Evolutionary conservation across 208 protist species (phyloP).

Genomic region (Wallacemonas sp.): DNA sequence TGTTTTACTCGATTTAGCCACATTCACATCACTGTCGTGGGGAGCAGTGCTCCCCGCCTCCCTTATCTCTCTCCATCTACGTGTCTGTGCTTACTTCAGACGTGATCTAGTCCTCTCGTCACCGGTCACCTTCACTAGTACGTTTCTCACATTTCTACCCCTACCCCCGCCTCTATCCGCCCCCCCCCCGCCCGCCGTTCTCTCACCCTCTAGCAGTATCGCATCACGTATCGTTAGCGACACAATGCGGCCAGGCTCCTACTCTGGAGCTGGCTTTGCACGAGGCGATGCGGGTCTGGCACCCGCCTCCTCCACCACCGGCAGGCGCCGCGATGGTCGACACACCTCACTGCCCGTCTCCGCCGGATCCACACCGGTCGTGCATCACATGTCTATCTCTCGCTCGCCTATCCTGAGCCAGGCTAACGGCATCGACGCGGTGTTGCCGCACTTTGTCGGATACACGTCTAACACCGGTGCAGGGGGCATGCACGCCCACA

Average conservation of each 20-base stretch:
- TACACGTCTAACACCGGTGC: neutral
- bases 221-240: no score
- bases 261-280: neutral
- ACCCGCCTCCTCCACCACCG: neutral
- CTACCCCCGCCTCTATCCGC: no score
- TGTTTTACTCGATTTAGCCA: no score
- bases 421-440: neutral
- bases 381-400: neutral
- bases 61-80: no score
- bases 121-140: no score
- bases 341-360: neutral
- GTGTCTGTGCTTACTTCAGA: no score
- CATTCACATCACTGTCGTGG: no score
- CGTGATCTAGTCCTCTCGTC: no score
- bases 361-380: neutral
- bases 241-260: slow-evolving; percentile 6
- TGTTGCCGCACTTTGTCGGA: neutral
- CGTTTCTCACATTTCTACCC: no score
- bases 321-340: neutral
- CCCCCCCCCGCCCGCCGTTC: no score
- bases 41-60: no score
- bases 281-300: neutral
- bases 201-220: no score
- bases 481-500: neutral
- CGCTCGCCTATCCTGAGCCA: neutral